Evolutionary conservation across 306 rosid genomes (phyloP).

Genomic region (Acacia crassicarpa): DNA sequence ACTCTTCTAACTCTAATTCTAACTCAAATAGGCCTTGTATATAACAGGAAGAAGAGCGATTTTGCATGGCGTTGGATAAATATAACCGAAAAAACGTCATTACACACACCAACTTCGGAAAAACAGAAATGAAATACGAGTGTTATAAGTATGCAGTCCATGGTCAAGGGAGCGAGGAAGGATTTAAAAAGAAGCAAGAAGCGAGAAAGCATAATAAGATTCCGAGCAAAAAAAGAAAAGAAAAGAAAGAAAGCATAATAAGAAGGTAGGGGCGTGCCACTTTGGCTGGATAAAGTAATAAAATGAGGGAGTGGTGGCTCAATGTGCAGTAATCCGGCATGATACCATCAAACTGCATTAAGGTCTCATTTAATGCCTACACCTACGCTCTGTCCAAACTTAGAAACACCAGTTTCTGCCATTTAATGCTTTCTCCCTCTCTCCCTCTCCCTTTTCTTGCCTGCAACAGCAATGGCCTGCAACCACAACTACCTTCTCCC

Average conservation of each 20-base stretch:
- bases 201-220: not conserved
- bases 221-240: no score
- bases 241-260: not conserved
- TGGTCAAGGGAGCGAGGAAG: not conserved
- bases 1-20: no score
- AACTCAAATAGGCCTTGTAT: no score
- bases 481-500: conserved; percentile 37
- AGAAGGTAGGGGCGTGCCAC: not conserved
- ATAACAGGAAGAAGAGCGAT: not conserved
- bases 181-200: conserved; percentile 10
- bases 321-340: conserved; percentile 46
- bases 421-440: conserved; percentile 51
- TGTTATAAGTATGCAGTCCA: not conserved
- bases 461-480: conserved; percentile 39
- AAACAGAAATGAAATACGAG: not conserved
- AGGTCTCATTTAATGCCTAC: conserved; percentile 73
- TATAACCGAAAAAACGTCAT: not conserved
- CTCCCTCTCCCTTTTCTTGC: conserved; percentile 7
- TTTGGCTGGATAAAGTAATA: not conserved
- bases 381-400: conserved; percentile 50
- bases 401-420: conserved; percentile 58
- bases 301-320: conserved; percentile 25
- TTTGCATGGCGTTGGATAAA: not conserved
- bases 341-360: conserved; percentile 68
- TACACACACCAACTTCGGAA: not conserved